phyloP scores from a whole-genome alignment of 345 rosid genomes.

The Odontarrhena argentea region DNA sequence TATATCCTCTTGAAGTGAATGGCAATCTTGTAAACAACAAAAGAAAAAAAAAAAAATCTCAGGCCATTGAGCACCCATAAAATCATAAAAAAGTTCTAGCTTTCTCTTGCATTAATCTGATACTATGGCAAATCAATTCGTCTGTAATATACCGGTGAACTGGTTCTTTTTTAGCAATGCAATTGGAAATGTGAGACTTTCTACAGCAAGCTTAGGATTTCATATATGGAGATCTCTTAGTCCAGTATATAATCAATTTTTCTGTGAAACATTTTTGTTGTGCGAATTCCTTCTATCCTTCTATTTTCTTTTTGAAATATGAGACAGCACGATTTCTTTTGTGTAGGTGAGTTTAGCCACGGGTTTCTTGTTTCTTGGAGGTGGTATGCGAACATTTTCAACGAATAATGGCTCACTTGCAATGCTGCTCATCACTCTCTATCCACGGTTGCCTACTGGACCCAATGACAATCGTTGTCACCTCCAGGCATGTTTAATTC shows the following conservation, averaged over 20 bases:
- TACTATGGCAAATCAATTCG: constrained; percentile 24
- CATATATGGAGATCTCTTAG: constrained; percentile 11
- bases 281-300: constrained; percentile 3
- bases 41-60: background rate
- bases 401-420: constrained; percentile 82
- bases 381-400: constrained; percentile 90
- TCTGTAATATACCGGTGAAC: constrained; percentile 9
- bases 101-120: constrained; percentile 12
- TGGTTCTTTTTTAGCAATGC: constrained; percentile 15
- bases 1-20: constrained; percentile 20
- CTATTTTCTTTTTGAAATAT: constrained; percentile 12
- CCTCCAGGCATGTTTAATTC: constrained; percentile 71
- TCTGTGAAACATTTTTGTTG: constrained; percentile 3
- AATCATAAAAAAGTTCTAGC: constrained; percentile 10
- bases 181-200: constrained; percentile 9
- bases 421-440: constrained; percentile 81
- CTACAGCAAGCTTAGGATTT: constrained; percentile 19
- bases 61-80: constrained; percentile 16
- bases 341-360: constrained; percentile 87
- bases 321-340: constrained; percentile 24
- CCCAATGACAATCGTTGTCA: constrained; percentile 99
- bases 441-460: constrained; percentile 93
- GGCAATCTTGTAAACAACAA: constrained; percentile 11
- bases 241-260: background rate
- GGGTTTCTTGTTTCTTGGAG: constrained; percentile 97